Percentiles rank a stretch among this genome's conserved stretches.
Conservation (phyloP, 805 yeast genomes). For the Hanseniaspora mollemarum region DNA sequence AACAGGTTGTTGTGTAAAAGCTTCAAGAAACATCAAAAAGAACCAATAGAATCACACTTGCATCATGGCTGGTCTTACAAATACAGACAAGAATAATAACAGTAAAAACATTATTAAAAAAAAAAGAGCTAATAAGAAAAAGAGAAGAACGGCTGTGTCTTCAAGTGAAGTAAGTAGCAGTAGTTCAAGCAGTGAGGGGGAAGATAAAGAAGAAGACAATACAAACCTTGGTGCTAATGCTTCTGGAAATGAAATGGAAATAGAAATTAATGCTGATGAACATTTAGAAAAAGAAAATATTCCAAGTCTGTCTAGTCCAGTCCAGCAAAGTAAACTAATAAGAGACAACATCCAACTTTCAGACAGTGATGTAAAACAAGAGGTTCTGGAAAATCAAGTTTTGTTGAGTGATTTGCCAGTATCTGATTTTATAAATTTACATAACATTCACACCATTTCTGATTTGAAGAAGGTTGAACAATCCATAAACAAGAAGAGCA, state of each 20-base stretch:
- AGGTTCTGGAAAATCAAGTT: constrained; percentile 8
- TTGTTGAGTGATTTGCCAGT: constrained; percentile 6
- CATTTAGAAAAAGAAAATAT: constrained; percentile 11
- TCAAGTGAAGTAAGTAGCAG: constrained; percentile 30
- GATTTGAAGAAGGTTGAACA: constrained; percentile 10
- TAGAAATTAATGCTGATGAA: constrained; percentile 4
- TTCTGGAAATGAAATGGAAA: constrained; percentile 9
- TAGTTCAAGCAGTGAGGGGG: constrained; percentile 27
- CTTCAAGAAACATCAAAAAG: neutral
- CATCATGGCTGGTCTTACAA: neutral
- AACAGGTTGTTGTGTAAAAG: no score
- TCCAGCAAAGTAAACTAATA: constrained; percentile 11
- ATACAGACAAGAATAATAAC: constrained; percentile 19
- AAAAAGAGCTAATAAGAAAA: constrained; percentile 49
- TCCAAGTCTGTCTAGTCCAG: constrained; percentile 7
- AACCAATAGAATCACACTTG: neutral
- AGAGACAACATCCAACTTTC: constrained; percentile 26
- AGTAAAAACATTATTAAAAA: constrained; percentile 19
- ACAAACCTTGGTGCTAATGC: constrained; percentile 16
- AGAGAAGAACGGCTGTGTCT: constrained; percentile 73
- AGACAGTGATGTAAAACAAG: constrained; percentile 26
- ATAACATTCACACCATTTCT: constrained; percentile 2
- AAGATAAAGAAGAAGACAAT: constrained; percentile 8
- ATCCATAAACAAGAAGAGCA: neutral
- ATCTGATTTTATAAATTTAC: constrained; percentile 2